Base-by-base conservation (phyloP, 202 grass and related monocot species). In the Miscanthus sacchariflorus region DNA sequence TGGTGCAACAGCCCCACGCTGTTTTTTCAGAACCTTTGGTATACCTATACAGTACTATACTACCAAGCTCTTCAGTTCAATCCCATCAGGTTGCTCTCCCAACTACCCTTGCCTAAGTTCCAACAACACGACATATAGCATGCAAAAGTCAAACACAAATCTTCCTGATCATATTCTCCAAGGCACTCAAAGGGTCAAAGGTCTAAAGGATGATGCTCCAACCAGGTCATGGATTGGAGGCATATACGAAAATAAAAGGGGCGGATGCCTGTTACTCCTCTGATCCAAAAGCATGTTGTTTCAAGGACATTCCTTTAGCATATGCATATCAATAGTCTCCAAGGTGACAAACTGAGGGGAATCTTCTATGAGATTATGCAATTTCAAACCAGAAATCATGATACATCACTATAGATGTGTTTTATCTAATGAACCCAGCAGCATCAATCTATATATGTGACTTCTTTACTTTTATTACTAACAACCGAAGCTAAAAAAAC, bases 61-160 rank as follows among this genome's bases (percentile, higher is more conserved):
- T 58, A n/a, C 19, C 58, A 59, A 23, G 56, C 68, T 43, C 44
- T 73, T 77, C 84, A 58, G 74, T 72, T 78, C 43, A 67, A 39
- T 68, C 66, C 33, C 42, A 68, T 83, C 84, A 71, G 30, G 9
- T 48, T 50, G 68, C 75, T 9, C 23, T 48, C n/a, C 50, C 81
- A 84, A 73, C 81, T 9, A 73, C 54, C 68, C 30, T 33, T 69
- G 23, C 69, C 33, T 35, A 58, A 80, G 42, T 80, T 36, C 75
- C 56, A 81, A 90, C 70, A 85, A 86, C 48, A 48, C 48, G 79
- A 63, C 61, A 75, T 42, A 82, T 30, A 82, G 9, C 15, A 44
- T 78, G 65, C 73, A 82, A 23, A 71, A 81, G 85, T 91, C 46
- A 85, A 63, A 64, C 76, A 24, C 18, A 46, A 30, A 87, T 81